Evolutionary conservation across 2,329 filamentous ascomycete species (phyloP), one percentile per base, ranked within the genome.

Genomic region (Myriosclerotinia curreyana): DNA sequence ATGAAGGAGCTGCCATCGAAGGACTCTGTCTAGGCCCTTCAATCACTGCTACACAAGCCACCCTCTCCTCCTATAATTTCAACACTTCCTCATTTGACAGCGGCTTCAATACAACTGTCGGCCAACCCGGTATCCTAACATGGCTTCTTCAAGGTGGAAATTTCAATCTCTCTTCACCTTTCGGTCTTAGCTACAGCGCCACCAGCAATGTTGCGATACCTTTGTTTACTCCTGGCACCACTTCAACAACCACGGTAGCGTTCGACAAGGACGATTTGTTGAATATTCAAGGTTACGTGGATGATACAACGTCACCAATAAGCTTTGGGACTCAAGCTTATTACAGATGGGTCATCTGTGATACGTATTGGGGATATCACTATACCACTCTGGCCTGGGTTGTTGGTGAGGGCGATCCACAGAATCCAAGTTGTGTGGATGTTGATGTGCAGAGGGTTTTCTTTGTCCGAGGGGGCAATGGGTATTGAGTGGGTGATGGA

Each of bases 1-100:
- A 81, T 69, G 75, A 76, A 65, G 80, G 80, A 38, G 80, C 80
- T 25, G 80, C 76, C 5, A 79, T 81, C 61, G 79, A 81, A 69
- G 76, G 73, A 14, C 76, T 81, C 62, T 81, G 80, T 66, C 66
- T 79, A 22, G 65, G 69, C 55, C 65, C 70, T 51, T 55, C 31
- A 12, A 42, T 64, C 58, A 56, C 51, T 44, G 48, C 48, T 20
- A 49, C 66, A 68, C 46, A 70, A 66, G 56, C 65, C 58, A 66
- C 71, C 48, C 64, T 51, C 42, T 28, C 63, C 14, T 44, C 64
- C 28, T 73, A 65, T 67, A 69, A 59, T 31, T 70, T 70, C 66
- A 71, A 71, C 61, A 65, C 70, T 46, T 69, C 63, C 53, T 71
- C 67, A 62, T 64, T 25, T 9, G 38, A 60, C 31, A 46, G n/a